Evolutionary conservation across 2,329 filamentous ascomycete genomes (phyloP), one percentile per base, ranked within the genome.

Genomic region (Berkeleyomyces basicola): DNA sequence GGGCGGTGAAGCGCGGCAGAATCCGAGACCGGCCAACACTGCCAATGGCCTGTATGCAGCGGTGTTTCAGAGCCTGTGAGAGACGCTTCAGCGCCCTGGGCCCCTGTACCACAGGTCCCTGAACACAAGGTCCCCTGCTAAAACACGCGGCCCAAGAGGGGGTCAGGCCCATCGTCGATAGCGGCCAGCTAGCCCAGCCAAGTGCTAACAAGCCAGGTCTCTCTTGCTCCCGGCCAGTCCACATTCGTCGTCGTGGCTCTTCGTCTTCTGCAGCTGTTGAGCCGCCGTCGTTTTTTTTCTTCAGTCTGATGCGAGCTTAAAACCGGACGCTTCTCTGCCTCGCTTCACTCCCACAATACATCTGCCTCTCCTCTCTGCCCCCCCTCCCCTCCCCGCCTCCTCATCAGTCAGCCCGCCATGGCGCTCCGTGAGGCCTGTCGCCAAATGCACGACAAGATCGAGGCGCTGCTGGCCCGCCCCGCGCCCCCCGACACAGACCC

Each of bases 391-490:
- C n/a, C 5, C 47, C 49, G 10, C 31, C 49, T 31, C 16, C 51
- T 23, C 23, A 23, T 23, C 23, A 23, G 23, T 23, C 36, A 55
- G 33, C 11, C 31, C 36, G 36, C 44, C n/a, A 70, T 63, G 61
- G 61, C 57, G 53, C 67, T 75, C 55, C 70, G 72, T 61, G 72
- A 74, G 31, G 70, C 79, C 69, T 82, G 76, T 74, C 72, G 71
- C 71, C 74, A 77, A 67, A 76, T 88, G 66, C 78, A 83, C 67
- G 73, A 73, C 66, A 81, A 81, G 71, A 76, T 95, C 65, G 75
- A 81, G 58, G 76, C 78, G 33, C 90, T 95, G 70, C 77, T 95
- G 62, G 76, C 76, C 57, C 78, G 83, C 66, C 23, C 23, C 2
- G 73, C 81, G 40, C 76, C 82, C 64, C 75, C 78, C 2, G 79